These are phyloP conservation scores for Paracoccidioides brasiliensis DNA, from an alignment of 2,329 filamentous ascomycete species.

Conservation along the genomic window DNA sequence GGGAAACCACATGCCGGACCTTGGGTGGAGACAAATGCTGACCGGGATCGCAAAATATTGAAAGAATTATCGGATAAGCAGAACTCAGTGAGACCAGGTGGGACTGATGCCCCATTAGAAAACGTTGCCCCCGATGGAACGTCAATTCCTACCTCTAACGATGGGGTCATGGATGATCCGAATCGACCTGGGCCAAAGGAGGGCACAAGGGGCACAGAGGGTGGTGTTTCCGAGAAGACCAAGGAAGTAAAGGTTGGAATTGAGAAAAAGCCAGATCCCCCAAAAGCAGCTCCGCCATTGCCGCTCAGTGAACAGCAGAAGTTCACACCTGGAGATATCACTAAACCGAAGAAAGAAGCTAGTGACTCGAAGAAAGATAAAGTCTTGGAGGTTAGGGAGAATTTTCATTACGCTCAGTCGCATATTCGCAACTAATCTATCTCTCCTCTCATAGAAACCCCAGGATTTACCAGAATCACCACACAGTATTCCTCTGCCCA, in stretches of 20 bases:
- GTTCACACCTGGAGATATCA: slow-evolving; percentile 28
- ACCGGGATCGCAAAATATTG: slow-evolving; percentile 34
- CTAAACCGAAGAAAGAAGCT: slow-evolving; percentile 21
- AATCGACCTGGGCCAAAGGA: slow-evolving; percentile 62
- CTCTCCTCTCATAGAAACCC: slow-evolving; percentile 50
- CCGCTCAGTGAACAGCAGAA: slow-evolving; percentile 70
- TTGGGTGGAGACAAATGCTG: slow-evolving; percentile 40
- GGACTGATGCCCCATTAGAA: slow-evolving; percentile 17
- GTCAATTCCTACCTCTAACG: slow-evolving; percentile 41
- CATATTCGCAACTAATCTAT: not conserved
- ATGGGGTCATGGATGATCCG: slow-evolving; percentile 90
- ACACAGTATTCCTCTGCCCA: slow-evolving; percentile 57
- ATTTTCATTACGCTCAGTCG: not conserved
- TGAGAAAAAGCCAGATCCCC: slow-evolving; percentile 66
- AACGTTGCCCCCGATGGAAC: slow-evolving; percentile 31
- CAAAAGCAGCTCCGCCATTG: slow-evolving; percentile 72
- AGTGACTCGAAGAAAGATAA: slow-evolving; percentile 29
- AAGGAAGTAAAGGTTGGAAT: slow-evolving; percentile 58
- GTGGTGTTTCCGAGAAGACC: slow-evolving; percentile 76
- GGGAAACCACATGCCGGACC: slow-evolving; percentile 88
- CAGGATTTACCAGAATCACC: slow-evolving; percentile 65
- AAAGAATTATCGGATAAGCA: slow-evolving; percentile 19
- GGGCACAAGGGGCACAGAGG: slow-evolving; percentile 78
- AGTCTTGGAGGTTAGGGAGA: slow-evolving; percentile 41
- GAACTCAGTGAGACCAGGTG: slow-evolving; percentile 13